Base-by-base conservation (phyloP, 768 basidiomycete species). In the Russula sp. region DNA sequence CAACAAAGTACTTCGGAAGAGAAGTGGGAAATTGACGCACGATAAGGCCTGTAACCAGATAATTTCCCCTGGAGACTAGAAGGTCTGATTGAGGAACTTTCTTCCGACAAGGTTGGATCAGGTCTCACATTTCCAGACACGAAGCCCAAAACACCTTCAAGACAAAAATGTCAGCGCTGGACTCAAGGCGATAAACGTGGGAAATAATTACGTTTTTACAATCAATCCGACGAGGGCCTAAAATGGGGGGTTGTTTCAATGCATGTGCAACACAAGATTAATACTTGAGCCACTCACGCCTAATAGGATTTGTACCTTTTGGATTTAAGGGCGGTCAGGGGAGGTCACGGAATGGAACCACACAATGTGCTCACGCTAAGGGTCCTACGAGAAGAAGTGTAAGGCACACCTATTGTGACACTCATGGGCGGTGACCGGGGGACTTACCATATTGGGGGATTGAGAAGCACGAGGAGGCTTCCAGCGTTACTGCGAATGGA, bases 51-150 rank as follows among this genome's bases (percentile, higher is more conserved):
- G 68, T 69, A 26, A 67, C 59, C 20, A 57, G 4, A 24, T n/a
- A 54, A n/a, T 69, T 69, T 24, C 60, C 51, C 36, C 49, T 63
- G 44, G 66, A 67, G 48, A 69, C 68, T 69, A 52, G 13, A 55
- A 42, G 16, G 18, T 34, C 34, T 24, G 38, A 24, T 49, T 49
- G 48, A 64, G 48, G 18, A 42, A 30, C 42, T 32, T n/a, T 22
- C 53, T 54, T 26, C 46, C 26, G 1, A 16, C 24, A 30, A 56
- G 30, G 38, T 13, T 34, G 42, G 16, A 13, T 16, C 22, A 42
- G 51, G 16, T 24, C 66, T 63, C 44, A 69, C 68, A 69, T 44
- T 67, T 69, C 68, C 68, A 69, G 28, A 69, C 68, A 24, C 68
- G 68, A 59, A 69, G 50, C 11, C 28, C 68, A 20, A 63, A 69